phyloP scores from a whole-genome alignment of 805 yeast species.

The Kluyveromyces siamensis region DNA sequence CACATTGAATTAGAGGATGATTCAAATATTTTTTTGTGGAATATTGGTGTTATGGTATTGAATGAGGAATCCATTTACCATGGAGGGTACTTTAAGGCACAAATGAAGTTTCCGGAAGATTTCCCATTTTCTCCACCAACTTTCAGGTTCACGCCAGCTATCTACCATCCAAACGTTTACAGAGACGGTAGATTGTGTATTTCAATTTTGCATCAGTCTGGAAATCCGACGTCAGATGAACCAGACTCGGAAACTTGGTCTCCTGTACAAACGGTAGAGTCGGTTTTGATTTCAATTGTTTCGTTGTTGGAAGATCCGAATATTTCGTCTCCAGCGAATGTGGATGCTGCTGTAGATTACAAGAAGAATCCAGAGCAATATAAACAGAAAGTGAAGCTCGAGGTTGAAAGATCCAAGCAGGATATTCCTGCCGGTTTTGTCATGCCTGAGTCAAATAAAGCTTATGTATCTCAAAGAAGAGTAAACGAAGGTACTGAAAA shows the following conservation, averaged over 20 bases:
- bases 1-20: conserved; percentile 62
- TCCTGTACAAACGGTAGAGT: conserved; percentile 87
- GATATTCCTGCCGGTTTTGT: conserved; percentile 83
- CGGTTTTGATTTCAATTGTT: conserved; percentile 81
- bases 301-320: conserved; percentile 92
- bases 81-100: conserved; percentile 92
- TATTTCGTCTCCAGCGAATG: conserved; percentile 88
- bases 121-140: conserved; percentile 91
- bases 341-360: conserved; percentile 90
- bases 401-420: conserved; percentile 72
- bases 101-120: conserved; percentile 85
- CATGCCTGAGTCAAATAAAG: conserved; percentile 60
- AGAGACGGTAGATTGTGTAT: conserved; percentile 90
- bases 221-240: conserved; percentile 84
- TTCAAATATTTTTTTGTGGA: conserved; percentile 55
- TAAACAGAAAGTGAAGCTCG: conserved; percentile 63
- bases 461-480: conserved; percentile 34
- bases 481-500: conserved; percentile 25
- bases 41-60: conserved; percentile 85
- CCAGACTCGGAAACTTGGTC: conserved; percentile 93
- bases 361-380: conserved; percentile 73
- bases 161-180: conserved; percentile 92
- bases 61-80: conserved; percentile 84
- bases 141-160: conserved; percentile 85
- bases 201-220: conserved; percentile 85